Evolutionary conservation across 2,329 filamentous ascomycete species (phyloP).

Genomic region (Ophiostoma quercus): DNA sequence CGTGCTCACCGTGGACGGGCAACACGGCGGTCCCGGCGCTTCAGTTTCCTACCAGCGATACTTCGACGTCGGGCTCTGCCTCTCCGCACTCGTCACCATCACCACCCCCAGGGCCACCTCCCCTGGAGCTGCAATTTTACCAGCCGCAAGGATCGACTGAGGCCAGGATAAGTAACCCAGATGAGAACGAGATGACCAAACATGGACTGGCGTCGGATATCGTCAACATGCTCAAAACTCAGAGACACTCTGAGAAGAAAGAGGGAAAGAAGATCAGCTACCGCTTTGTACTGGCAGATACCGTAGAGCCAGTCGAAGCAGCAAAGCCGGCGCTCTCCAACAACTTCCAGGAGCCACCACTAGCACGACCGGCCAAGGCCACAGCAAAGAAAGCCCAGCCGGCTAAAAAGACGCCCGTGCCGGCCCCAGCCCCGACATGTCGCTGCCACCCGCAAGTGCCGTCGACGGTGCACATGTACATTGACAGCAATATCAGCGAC

Average conservation of each 20-base stretch:
- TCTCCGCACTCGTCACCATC: not conserved
- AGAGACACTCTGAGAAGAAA: not conserved
- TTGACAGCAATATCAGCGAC: slow-evolving; percentile 20
- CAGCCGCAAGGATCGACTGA: not conserved
- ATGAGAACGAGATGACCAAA: not conserved
- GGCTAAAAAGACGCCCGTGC: not conserved
- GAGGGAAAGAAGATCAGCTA: not conserved
- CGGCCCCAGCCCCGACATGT: not conserved
- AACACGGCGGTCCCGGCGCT: not conserved
- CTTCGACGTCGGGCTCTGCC: not conserved
- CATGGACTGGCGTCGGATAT: not conserved
- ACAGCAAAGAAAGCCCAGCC: not conserved
- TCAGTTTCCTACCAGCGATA: not conserved
- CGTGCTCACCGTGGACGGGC: slow-evolving; percentile 20
- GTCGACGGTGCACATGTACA: slow-evolving; percentile 24
- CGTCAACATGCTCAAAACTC: not conserved
- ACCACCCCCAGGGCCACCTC: not conserved
- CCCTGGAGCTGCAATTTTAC: not conserved
- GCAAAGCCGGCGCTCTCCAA: not conserved
- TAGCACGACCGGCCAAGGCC: not conserved
- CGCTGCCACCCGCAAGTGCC: slow-evolving; percentile 27
- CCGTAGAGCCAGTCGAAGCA: not conserved
- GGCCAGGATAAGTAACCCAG: not conserved
- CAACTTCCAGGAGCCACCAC: not conserved
- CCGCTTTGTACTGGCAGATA: not conserved